A percentile compares a stretch with the other conserved stretches of the same genome.
phyloP scores from a whole-genome alignment of 2,329 filamentous ascomycete species.

The Neopestalotiopsis clavispora region DNA sequence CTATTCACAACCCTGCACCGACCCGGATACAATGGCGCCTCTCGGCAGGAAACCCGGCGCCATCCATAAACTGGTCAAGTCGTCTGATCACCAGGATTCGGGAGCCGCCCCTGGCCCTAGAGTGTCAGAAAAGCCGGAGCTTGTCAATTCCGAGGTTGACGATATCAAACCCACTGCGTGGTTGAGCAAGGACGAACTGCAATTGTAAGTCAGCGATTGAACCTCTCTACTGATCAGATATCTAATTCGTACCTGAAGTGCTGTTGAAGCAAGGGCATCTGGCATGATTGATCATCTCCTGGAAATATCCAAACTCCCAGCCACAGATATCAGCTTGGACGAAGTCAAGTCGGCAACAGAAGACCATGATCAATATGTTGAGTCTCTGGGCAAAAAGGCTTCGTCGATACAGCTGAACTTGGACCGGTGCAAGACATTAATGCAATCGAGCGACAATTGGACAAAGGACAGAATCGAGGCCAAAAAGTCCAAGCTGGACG shows the following conservation, averaged over 20 bases:
- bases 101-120: not conserved
- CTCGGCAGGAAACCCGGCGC: not conserved
- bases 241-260: not conserved
- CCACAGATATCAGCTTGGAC: not conserved
- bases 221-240: not conserved
- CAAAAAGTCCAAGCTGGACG: not conserved
- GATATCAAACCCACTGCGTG: not conserved
- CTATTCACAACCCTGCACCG: too few relatives aligned
- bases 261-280: not conserved
- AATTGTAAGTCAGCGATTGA: conserved; percentile 5
- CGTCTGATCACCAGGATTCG: not conserved
- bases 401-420: not conserved
- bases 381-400: not conserved
- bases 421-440: conserved; percentile 1
- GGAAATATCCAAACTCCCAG: not conserved
- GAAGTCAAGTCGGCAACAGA: not conserved
- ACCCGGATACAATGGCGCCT: not conserved
- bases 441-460: not conserved
- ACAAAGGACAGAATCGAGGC: not conserved
- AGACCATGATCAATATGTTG: conserved; percentile 2
- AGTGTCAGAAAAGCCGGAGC: not conserved
- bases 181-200: conserved; percentile 14
- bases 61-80: not conserved
- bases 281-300: not conserved
- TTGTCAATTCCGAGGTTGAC: not conserved